phyloP scores from a whole-genome alignment of 179 eudicot species.

The Silene vulgaris region DNA sequence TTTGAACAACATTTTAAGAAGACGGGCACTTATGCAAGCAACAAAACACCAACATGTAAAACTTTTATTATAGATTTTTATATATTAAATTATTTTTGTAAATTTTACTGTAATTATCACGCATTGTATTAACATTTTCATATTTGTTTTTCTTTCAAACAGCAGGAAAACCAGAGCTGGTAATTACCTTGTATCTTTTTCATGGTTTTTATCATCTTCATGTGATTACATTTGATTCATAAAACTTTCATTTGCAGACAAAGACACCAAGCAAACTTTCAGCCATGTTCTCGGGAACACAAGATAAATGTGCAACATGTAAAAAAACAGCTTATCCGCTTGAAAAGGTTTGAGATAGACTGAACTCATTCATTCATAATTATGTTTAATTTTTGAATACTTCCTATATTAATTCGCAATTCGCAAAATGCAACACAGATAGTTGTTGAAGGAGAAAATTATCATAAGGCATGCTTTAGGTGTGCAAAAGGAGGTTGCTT shows the following conservation, averaged over 20 bases:
- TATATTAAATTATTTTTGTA: neutral
- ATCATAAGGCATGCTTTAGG: constrained; percentile 76
- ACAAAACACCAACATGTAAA: constrained; percentile 39
- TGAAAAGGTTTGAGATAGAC: constrained; percentile 49
- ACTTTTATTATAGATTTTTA: neutral
- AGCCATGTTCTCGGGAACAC: constrained; percentile 76
- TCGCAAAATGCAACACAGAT: constrained; percentile 30
- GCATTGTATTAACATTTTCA: neutral
- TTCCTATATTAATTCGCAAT: neutral
- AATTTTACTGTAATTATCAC: neutral
- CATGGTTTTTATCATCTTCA: neutral
- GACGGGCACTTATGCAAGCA: constrained; percentile 32
- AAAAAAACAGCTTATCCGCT: constrained; percentile 80
- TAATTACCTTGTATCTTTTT: constrained; percentile 2
- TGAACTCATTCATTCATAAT: neutral
- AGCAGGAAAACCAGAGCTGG: constrained; percentile 26
- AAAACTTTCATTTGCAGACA: constrained; percentile 22
- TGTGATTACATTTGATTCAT: neutral
- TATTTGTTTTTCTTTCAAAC: neutral
- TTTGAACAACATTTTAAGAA: constrained; percentile 73
- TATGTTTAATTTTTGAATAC: neutral
- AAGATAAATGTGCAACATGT: constrained; percentile 70
- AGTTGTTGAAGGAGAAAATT: constrained; percentile 68
- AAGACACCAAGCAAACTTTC: constrained; percentile 62
- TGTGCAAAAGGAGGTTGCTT: constrained; percentile 82